phyloP scores from a whole-genome alignment of 169 alveolate genomes.

The Theileria orientalis region DNA sequence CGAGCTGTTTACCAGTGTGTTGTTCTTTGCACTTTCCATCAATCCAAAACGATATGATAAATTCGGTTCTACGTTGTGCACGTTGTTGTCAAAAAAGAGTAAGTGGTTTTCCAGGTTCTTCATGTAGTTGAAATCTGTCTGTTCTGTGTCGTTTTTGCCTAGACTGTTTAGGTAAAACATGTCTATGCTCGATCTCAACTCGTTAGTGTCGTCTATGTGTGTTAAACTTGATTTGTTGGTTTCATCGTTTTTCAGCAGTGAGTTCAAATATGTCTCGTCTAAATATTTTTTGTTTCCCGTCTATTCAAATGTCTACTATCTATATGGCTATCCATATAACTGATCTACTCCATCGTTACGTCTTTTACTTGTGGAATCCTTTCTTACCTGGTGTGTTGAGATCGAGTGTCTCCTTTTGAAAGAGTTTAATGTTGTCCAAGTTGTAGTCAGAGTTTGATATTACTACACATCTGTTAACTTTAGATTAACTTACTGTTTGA shows the following conservation, averaged over 20 bases:
- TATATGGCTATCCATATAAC: too few species aligned
- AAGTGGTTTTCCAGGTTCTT: not conserved
- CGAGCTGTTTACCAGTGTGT: not conserved
- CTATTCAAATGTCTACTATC: too few species aligned
- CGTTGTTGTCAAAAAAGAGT: not conserved
- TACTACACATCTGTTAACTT: not conserved
- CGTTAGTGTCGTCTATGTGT: not conserved
- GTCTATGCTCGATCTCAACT: not conserved
- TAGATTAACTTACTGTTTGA: conserved; percentile 1
- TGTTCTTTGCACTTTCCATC: not conserved
- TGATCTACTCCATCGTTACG: too few species aligned
- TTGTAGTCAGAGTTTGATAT: conserved; percentile 5
- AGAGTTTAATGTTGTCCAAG: not conserved
- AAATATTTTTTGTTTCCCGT: not conserved
- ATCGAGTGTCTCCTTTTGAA: not conserved
- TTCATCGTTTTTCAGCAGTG: not conserved
- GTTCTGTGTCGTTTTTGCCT: not conserved
- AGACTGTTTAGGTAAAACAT: not conserved
- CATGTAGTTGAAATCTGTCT: not conserved
- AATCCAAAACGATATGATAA: conserved; percentile 5
- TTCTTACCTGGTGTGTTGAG: not conserved
- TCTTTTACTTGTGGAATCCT: too few species aligned
- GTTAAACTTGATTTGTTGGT: not conserved
- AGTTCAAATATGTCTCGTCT: not conserved
- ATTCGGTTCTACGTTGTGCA: not conserved